Percentiles rank a stretch among this genome's conserved stretches.
These are phyloP conservation scores for Hypoxylon rickii DNA, from an alignment of 495 filamentous ascomycete species.

Conservation along the genomic window DNA sequence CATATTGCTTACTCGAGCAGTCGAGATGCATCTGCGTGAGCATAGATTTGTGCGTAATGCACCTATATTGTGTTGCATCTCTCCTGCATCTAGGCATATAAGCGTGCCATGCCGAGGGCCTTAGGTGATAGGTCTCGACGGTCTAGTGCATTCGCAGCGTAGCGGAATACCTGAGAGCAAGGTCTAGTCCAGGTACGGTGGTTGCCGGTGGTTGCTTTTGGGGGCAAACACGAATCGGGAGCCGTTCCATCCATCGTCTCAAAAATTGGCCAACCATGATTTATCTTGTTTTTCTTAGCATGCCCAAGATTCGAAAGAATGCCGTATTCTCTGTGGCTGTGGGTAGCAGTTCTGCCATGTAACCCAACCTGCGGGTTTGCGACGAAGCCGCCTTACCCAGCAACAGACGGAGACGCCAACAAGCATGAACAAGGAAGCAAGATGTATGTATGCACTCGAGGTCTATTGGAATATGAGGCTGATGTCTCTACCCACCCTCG, in stretches of 20 bases:
- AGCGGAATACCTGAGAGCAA: constrained; percentile 8
- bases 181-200: constrained; percentile 28
- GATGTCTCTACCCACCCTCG: constrained; percentile 30
- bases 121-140: constrained; percentile 18
- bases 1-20: constrained; percentile 31
- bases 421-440: constrained; percentile 8
- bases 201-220: constrained; percentile 8
- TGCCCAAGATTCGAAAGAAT: constrained; percentile 20
- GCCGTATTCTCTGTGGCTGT: constrained; percentile 15
- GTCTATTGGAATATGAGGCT: constrained; percentile 34
- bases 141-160: constrained; percentile 13
- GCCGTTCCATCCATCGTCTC: constrained; percentile 34
- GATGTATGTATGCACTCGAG: constrained; percentile 18
- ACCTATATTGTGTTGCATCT: constrained; percentile 33
- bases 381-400: constrained; percentile 39
- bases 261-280: constrained; percentile 22
- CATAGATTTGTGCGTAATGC: constrained; percentile 19
- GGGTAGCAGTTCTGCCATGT: constrained; percentile 20
- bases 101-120: constrained; percentile 23
- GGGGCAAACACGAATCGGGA: constrained; percentile 33
- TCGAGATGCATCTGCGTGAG: constrained; percentile 32
- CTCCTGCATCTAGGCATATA: constrained; percentile 29
- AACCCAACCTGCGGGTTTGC: constrained; percentile 28
- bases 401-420: constrained; percentile 21
- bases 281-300: constrained; percentile 12